These are phyloP conservation scores for Curvularia sp. DNA, from an alignment of 2,329 filamentous ascomycete genomes.

Conservation along the genomic window DNA sequence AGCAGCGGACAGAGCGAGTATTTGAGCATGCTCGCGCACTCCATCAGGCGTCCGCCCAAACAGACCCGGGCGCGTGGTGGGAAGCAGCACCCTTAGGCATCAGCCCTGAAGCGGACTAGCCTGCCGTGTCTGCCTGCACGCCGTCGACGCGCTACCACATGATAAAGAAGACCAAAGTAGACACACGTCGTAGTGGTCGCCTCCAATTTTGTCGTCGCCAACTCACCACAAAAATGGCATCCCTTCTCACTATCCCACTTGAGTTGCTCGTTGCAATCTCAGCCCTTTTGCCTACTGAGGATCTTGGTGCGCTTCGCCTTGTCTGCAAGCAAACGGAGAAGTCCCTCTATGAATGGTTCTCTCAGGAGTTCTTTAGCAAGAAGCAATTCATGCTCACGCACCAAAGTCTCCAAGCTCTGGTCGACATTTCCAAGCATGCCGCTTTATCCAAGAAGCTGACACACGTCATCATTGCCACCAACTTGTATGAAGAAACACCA, in stretches of 20 bases:
- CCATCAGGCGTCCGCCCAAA: conserved; percentile 10
- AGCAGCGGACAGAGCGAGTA: conserved; percentile 9
- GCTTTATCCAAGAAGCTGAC: conserved; percentile 52
- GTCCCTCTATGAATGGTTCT: conserved; percentile 63
- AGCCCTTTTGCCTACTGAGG: conserved; percentile 60
- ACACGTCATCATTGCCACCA: conserved; percentile 60
- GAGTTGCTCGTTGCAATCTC: conserved; percentile 66
- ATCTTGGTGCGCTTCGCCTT: conserved; percentile 63
- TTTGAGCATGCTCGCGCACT: conserved; percentile 19
- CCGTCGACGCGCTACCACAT: conserved; percentile 22
- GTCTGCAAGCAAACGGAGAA: conserved; percentile 63
- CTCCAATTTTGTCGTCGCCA: neutral
- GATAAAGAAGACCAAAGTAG: conserved; percentile 18
- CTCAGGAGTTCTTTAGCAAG: conserved; percentile 68
- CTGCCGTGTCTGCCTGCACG: conserved; percentile 25
- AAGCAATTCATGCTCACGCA: conserved; percentile 70
- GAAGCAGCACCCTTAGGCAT: conserved; percentile 20
- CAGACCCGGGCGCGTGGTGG: conserved; percentile 6
- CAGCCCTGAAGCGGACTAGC: conserved; percentile 20
- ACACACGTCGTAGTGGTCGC: neutral
- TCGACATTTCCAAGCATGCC: conserved; percentile 52
- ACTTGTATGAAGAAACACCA: conserved; percentile 34
- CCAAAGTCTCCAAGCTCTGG: conserved; percentile 62
- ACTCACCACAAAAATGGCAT: conserved; percentile 24
- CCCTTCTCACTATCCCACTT: conserved; percentile 55